Base-by-base conservation (phyloP, 2,329 filamentous ascomycete genomes). In the Talaromyces sp. region DNA sequence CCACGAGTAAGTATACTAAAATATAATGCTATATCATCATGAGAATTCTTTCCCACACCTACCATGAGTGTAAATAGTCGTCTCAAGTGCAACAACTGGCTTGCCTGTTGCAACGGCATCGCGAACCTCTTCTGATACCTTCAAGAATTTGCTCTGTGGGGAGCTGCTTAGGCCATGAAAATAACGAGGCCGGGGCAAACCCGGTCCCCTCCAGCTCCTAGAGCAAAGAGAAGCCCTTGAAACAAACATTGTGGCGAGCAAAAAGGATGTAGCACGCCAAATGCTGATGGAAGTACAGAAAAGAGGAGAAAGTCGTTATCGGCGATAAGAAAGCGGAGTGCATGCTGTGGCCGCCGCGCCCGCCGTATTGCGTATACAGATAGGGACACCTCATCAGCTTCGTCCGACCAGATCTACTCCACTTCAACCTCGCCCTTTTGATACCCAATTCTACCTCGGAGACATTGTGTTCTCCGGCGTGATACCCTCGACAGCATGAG, bases 21-120 rank as follows among this genome's bases (percentile, higher is more conserved):
- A 4, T 32, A 47, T 9, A 22, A 3, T 36, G 27, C 11, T 36
- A 17, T n/a, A 10, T 2, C 0, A 7, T 20, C 24, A 13, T 27
- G 11, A n/a, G 8, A 9, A 24, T 24, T 17, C 2, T 5, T 10
- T n/a, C n/a, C n/a, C 14, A 33, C 24, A 50, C 65, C 47, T 72
- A 80, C 91, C 92, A 75, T 99, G 94, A 1, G 94, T 99, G 74
- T 99, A 97, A 63, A 99, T 97, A 4, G 94, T 96, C 2, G 90
- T 91, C 74, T 99, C 94, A 4, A 99, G 81, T 14, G 93, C 94
- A 10, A 99, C 92, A 3, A 99, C 87, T 0, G 94, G 93, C 65
- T 85, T 86, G 51, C 86, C 86, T 11, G 84, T 82, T 37, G 84
- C 79, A 43, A 97, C 72, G 35, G 92, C 93, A 68, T 91, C 85